Evolutionary conservation across 306 rosid genomes (phyloP), one percentile per base, ranked within the genome.

Genomic region (Datisca glomerata): DNA sequence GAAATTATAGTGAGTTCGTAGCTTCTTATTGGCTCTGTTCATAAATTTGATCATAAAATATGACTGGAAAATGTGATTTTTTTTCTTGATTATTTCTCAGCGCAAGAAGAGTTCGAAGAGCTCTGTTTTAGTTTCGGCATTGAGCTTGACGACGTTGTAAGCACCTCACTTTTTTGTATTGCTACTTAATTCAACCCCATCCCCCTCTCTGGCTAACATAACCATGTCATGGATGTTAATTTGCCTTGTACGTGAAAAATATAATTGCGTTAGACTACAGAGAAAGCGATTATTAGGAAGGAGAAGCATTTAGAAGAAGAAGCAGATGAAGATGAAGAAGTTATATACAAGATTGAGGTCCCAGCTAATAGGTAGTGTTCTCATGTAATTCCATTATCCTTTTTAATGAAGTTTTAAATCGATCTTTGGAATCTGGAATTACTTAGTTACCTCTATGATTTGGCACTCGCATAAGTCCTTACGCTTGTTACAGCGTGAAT

Each of bases 91-190:
- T 17, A 42, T 46, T 65, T 46, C 57, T 32, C 60, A 86, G 94
- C 87, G 3, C 79, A 79, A 54, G 94, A 86, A 53, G 87, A 82
- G 66, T 86, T 86, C 45, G 94, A 86, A 21, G 94, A 86, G 45
- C 42, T 79, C 5, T 86, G 96, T 71, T 86, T 86, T 79, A 58
- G 76, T 23, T 86, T 82, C 22, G 96, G 96, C 12, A 82, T 86
- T 43, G 94, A 86, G 70, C 94, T 86, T 1, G 96, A 86, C 17
- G 96, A 86, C 33, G 93, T 86, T 3, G 96, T 86, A 67, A 63
- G 93, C 2, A 13, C 15, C 69, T 44, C 10, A 1, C 41, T 2
- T 14, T 44, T 25, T 22, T 27, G 27, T 0, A 19, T 2, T 2
- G 5, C 18, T 41, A 8, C 20, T 13, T 8, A 3, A 14, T 18